These are phyloP conservation scores for Pyrenophora teres DNA, from an alignment of 2,329 filamentous ascomycete genomes.

Conservation along the genomic window DNA sequence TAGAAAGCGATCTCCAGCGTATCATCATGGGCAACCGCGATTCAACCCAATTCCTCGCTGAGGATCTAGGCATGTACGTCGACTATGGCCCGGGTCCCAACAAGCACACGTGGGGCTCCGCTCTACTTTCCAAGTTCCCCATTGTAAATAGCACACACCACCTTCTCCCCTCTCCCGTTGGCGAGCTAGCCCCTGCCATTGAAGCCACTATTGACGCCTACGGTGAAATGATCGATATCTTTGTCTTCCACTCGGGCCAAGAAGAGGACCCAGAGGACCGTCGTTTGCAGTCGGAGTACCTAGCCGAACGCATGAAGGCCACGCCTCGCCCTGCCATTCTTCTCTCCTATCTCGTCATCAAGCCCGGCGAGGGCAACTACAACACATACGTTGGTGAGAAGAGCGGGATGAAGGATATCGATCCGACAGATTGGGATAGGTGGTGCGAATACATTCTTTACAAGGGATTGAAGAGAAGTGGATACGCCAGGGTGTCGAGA, in stretches of 20 bases:
- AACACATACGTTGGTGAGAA: slow-evolving; percentile 87
- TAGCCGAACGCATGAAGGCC: slow-evolving; percentile 84
- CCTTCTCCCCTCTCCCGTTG: slow-evolving; percentile 87
- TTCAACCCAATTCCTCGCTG: slow-evolving; percentile 90
- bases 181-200: slow-evolving; percentile 93
- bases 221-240: slow-evolving; percentile 85
- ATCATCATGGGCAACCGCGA: slow-evolving; percentile 99
- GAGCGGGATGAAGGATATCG: slow-evolving; percentile 95
- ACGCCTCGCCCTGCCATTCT: slow-evolving; percentile 80
- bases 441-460: slow-evolving; percentile 99
- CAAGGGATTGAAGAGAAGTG: slow-evolving; percentile 82
- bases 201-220: slow-evolving; percentile 96
- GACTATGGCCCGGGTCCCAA: slow-evolving; percentile 97
- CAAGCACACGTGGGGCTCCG: slow-evolving; percentile 97
- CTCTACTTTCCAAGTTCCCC: slow-evolving; percentile 93
- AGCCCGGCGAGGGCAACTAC: slow-evolving; percentile 90
- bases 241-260: slow-evolving; percentile 98
- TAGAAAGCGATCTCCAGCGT: slow-evolving; percentile 91
- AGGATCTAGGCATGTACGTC: slow-evolving; percentile 98
- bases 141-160: slow-evolving; percentile 98
- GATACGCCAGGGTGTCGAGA: slow-evolving; percentile 87
- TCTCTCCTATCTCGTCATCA: slow-evolving; percentile 89
- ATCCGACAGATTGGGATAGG: slow-evolving; percentile 88
- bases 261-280: slow-evolving; percentile 95
- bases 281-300: slow-evolving; percentile 81